Percentiles rank a stretch among this genome's conserved stretches.
Conservation (phyloP, 371 early-diverging fungal genomes). For the Parasitella parasitica region DNA sequence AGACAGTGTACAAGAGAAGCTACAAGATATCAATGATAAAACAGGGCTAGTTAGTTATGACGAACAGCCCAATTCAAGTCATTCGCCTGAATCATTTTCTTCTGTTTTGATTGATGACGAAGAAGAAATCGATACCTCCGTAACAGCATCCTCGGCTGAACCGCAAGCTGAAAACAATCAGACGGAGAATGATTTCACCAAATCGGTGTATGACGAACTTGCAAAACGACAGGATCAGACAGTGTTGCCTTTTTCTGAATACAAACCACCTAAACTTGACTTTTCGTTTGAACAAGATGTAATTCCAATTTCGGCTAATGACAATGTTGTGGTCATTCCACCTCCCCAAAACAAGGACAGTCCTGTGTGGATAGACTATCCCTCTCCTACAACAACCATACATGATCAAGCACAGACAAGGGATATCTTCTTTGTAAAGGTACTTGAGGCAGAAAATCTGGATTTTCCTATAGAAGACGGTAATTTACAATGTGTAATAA, state of each 20-base stretch:
- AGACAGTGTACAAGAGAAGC: neutral
- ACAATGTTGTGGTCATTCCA: neutral
- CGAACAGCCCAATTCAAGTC: neutral
- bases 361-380: constrained; percentile 3
- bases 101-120: neutral
- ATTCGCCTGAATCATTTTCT: neutral
- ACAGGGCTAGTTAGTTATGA: neutral
- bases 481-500: neutral
- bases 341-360: neutral
- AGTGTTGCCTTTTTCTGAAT: neutral
- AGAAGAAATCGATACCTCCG: neutral
- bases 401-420: neutral
- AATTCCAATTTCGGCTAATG: neutral
- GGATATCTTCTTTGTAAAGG: constrained; percentile 2
- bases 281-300: constrained; percentile 6
- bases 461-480: constrained; percentile 36
- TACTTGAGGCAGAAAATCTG: constrained; percentile 21
- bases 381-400: neutral
- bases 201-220: constrained; percentile 8
- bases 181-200: neutral
- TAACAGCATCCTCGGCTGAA: neutral
- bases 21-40: neutral
- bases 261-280: constrained; percentile 1
- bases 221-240: neutral
- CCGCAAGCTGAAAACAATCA: neutral